Conservation (phyloP, 2,329 filamentous ascomycete genomes). For the Atkinsonella hypoxylon region DNA sequence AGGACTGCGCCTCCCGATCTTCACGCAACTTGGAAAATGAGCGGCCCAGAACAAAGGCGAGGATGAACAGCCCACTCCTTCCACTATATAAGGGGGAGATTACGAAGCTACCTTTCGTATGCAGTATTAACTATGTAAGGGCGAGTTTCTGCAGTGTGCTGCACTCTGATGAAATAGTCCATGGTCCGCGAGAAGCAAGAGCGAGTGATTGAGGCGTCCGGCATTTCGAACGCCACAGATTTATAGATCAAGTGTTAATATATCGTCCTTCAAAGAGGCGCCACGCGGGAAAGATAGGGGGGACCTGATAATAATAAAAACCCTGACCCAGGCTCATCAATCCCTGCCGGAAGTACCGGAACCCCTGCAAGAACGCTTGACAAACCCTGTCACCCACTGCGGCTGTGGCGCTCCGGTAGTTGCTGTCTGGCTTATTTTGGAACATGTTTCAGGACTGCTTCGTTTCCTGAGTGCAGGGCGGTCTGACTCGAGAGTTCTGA, state of each 20-base stretch:
- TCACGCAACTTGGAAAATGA: no score
- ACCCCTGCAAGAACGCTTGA: not conserved
- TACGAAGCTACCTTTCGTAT: not conserved
- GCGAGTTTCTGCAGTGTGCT: not conserved
- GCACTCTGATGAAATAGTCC: no score
- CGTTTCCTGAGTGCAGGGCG: not conserved
- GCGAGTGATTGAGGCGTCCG: not conserved
- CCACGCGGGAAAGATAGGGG: not conserved
- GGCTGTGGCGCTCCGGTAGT: not conserved
- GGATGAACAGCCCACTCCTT: not conserved
- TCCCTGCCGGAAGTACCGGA: not conserved
- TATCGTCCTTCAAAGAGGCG: not conserved
- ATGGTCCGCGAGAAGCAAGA: not conserved
- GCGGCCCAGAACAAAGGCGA: no score
- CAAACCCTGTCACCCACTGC: not conserved
- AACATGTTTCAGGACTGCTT: no score
- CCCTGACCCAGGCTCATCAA: not conserved
- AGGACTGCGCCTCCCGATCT: no score
- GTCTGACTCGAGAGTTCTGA: not conserved
- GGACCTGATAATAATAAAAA: not conserved
- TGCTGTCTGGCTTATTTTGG: not conserved
- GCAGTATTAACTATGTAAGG: no score
- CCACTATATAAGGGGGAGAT: not conserved
- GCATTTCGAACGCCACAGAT: constrained; percentile 1
- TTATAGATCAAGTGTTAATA: not conserved